Evolutionary conservation across 163 green algal genomes (phyloP).

Genomic region (Picocystis sp.): DNA sequence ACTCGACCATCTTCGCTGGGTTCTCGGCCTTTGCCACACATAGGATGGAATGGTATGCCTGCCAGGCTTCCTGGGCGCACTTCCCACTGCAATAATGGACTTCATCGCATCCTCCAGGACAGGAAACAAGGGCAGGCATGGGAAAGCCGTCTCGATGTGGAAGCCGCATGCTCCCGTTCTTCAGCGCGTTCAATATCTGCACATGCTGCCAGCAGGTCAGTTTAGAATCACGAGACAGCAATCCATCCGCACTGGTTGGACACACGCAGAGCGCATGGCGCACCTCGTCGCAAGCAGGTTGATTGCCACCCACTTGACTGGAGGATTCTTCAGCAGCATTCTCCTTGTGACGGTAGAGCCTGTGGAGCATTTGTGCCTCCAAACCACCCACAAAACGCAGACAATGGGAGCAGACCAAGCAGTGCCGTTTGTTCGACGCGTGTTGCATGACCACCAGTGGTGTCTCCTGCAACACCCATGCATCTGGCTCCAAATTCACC

Average conservation of each 20-base stretch:
- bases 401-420: slow-evolving; percentile 29
- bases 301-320: not conserved
- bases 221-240: not conserved
- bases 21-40: too few species aligned
- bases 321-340: not conserved
- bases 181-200: not conserved
- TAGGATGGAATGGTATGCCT: too few species aligned
- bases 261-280: not conserved
- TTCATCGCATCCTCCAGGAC: slow-evolving; percentile 22
- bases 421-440: slow-evolving; percentile 14
- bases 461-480: slow-evolving; percentile 25
- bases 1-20: slow-evolving; percentile 19
- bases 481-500: slow-evolving; percentile 17
- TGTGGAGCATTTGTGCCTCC: slow-evolving; percentile 24
- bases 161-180: not conserved
- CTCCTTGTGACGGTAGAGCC: slow-evolving; percentile 3
- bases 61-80: slow-evolving; percentile 37
- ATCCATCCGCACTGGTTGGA: not conserved
- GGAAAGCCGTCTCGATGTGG: slow-evolving; percentile 7
- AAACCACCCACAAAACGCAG: slow-evolving; percentile 37
- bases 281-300: not conserved
- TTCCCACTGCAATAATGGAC: slow-evolving; percentile 36
- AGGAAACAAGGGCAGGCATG: slow-evolving; percentile 9
- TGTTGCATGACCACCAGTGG: slow-evolving; percentile 34
- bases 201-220: not conserved